Conservation (phyloP, 371 early-diverging fungal species). For the Mortierella sp. region DNA sequence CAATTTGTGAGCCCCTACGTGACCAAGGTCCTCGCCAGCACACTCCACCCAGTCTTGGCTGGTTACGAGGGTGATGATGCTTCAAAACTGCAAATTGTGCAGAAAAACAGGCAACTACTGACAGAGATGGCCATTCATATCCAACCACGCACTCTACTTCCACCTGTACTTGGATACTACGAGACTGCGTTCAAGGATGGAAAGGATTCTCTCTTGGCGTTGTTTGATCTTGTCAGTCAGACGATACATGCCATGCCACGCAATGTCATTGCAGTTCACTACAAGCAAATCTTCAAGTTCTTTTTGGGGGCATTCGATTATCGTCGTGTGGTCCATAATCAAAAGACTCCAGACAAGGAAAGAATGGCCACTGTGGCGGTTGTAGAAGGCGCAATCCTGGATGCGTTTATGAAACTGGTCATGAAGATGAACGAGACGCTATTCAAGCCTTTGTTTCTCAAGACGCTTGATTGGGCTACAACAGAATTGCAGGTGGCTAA, state of each 20-base stretch:
- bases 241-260: constrained; percentile 73
- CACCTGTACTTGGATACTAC: constrained; percentile 73
- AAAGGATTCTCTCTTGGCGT: constrained; percentile 59
- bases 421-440: constrained; percentile 92
- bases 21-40: constrained; percentile 62
- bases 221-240: constrained; percentile 72
- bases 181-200: constrained; percentile 67
- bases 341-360: too few species aligned
- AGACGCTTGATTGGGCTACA: constrained; percentile 91
- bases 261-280: constrained; percentile 71
- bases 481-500: constrained; percentile 60
- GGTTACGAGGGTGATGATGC: constrained; percentile 56
- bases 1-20: constrained; percentile 89
- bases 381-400: constrained; percentile 76
- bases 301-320: constrained; percentile 81
- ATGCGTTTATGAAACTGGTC: constrained; percentile 81
- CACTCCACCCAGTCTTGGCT: constrained; percentile 67
- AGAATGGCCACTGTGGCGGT: constrained; percentile 58
- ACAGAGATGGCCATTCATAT: constrained; percentile 66
- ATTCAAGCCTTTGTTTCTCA: constrained; percentile 94
- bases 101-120: constrained; percentile 64
- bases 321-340: constrained; percentile 56
- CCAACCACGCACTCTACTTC: constrained; percentile 76
- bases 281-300: constrained; percentile 87
- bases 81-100: constrained; percentile 58